Evolutionary conservation across 495 filamentous ascomycete genomes (phyloP).

Genomic region (Penicillium manginii): DNA sequence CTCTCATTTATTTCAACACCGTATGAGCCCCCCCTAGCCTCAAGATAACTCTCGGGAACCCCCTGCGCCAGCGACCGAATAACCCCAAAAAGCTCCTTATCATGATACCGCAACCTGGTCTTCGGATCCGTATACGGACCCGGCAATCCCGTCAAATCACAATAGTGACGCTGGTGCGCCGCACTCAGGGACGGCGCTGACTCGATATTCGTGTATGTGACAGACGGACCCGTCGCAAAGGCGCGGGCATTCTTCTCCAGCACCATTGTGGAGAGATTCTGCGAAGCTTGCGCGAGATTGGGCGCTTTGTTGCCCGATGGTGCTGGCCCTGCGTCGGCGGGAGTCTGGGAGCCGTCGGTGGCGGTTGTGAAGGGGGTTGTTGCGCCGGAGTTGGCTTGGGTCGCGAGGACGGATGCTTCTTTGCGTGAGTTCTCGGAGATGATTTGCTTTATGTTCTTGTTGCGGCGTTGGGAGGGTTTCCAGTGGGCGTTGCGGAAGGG

Average conservation of each 20-base stretch:
- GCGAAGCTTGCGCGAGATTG: constrained; percentile 81
- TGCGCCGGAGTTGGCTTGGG: constrained; percentile 79
- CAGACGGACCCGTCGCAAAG: constrained; percentile 61
- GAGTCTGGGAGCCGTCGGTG: constrained; percentile 58
- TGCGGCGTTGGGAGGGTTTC: constrained; percentile 90
- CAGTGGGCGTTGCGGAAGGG: constrained; percentile 87
- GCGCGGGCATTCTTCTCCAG: constrained; percentile 69
- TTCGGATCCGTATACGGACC: constrained; percentile 93
- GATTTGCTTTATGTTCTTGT: constrained; percentile 97
- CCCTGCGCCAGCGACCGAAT: constrained; percentile 77
- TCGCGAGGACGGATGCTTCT: constrained; percentile 76
- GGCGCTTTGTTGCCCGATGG: constrained; percentile 51
- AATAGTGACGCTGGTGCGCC: constrained; percentile 79
- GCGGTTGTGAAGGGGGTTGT: constrained; percentile 69
- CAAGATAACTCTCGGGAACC: constrained; percentile 82
- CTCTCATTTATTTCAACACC: constrained; percentile 70
- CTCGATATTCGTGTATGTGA: constrained; percentile 95
- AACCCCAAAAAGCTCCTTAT: constrained; percentile 84
- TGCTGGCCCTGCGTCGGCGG: constrained; percentile 52
- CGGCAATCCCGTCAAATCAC: constrained; percentile 89
- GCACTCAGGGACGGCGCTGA: constrained; percentile 80
- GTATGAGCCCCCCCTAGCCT: constrained; percentile 87
- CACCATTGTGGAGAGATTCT: constrained; percentile 81
- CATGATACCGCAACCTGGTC: constrained; percentile 84
- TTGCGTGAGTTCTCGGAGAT: constrained; percentile 86